These are phyloP conservation scores for Aspergillus brunneoviolaceus DNA, from an alignment of 2,329 filamentous ascomycete species.

Conservation along the genomic window DNA sequence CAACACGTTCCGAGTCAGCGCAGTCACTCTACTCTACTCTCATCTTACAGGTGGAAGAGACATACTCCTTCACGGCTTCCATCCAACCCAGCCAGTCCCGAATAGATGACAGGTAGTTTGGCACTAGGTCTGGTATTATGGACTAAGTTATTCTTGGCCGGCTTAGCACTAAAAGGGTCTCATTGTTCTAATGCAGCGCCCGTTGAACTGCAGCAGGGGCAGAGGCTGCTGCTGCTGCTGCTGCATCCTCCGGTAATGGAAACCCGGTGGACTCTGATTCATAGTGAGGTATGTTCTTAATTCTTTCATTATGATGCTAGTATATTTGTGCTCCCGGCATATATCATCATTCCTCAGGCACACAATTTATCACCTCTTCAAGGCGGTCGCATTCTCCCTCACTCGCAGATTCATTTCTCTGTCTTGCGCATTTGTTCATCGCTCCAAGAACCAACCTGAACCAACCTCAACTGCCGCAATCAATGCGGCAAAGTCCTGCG, in stretches of 20 bases:
- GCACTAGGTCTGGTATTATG: background rate
- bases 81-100: slow-evolving; percentile 3
- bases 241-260: no score
- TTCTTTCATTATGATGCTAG: background rate
- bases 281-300: no score
- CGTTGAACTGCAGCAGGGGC: background rate
- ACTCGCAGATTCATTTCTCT: background rate
- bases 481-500: background rate
- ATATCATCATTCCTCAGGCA: background rate
- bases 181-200: background rate
- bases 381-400: no score
- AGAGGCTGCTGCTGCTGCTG: no score
- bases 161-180: background rate
- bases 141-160: background rate
- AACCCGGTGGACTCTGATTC: no score
- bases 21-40: slow-evolving; percentile 1
- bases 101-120: slow-evolving; percentile 10
- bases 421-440: no score
- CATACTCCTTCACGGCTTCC: background rate
- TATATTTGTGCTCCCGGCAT: background rate
- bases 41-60: background rate
- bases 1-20: slow-evolving; percentile 3
- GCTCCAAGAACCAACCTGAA: background rate
- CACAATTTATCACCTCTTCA: background rate
- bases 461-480: background rate